A percentile compares a stretch with the other conserved stretches of the same genome.
phyloP scores from a whole-genome alignment of 2,329 filamentous ascomycete genomes.

The Ophiostoma ulmi region DNA sequence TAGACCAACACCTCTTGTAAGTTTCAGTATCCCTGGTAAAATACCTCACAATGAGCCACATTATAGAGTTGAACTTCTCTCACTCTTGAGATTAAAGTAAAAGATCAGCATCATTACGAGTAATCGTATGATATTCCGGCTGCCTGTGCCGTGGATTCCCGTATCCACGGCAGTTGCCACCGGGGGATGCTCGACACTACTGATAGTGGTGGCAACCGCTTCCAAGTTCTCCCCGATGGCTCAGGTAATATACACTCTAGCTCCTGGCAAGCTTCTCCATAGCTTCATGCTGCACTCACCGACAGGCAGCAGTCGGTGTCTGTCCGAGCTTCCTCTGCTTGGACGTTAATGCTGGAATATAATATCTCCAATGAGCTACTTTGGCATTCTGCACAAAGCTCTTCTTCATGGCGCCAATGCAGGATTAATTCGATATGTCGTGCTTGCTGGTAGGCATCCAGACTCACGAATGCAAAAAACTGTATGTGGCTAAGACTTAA shows the following conservation, averaged over 20 bases:
- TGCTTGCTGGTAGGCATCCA: background rate
- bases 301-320: background rate
- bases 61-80: background rate
- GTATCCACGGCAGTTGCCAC: background rate
- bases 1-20: background rate
- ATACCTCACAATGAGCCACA: background rate
- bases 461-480: too few relatives aligned
- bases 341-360: too few relatives aligned
- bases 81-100: background rate
- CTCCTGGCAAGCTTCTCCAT: background rate
- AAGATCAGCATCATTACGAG: background rate
- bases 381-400: too few relatives aligned
- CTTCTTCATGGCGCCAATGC: background rate
- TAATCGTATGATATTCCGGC: background rate
- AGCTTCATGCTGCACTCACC: background rate
- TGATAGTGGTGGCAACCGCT: background rate
- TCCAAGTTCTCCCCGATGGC: background rate
- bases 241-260: too few relatives aligned
- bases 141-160: too few relatives aligned
- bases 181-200: too few relatives aligned
- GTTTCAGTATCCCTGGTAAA: background rate
- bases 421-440: background rate
- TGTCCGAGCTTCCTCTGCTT: too few relatives aligned
- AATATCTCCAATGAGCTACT: too few relatives aligned
- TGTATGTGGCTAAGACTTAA: too few relatives aligned